A percentile compares a stretch with the other conserved stretches of the same genome.
Evolutionary conservation across 148 eudicot species (phyloP).

Genomic region (Rheum nobile): DNA sequence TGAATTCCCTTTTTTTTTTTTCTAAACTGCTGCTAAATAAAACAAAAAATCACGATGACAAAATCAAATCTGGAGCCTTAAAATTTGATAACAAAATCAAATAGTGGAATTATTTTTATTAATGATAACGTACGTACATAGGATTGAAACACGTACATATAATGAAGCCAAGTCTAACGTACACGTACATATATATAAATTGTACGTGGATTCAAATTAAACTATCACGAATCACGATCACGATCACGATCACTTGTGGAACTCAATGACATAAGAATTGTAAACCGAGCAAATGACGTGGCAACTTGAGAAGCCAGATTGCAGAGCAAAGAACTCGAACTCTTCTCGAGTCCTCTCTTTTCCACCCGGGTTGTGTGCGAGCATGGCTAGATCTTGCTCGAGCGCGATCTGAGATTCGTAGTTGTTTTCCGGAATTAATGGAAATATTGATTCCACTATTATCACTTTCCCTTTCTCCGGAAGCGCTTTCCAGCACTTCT

Average conservation of each 20-base stretch:
- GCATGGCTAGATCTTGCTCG: constrained; percentile 9
- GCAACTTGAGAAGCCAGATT: constrained; percentile 14
- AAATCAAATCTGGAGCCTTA: no score
- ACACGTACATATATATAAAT: no score
- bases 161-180: no score
- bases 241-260: constrained; percentile 4
- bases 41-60: no score
- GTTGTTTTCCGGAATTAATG: background rate
- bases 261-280: constrained; percentile 3
- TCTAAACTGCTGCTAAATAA: no score
- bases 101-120: no score
- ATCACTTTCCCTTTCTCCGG: constrained; percentile 17
- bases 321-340: constrained; percentile 9
- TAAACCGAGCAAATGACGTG: constrained; percentile 15
- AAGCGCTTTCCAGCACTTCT: constrained; percentile 8
- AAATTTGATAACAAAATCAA: no score
- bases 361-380: background rate
- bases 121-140: no score
- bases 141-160: no score
- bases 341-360: constrained; percentile 16
- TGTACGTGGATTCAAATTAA: no score
- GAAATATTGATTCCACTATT: constrained; percentile 9
- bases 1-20: no score
- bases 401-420: background rate
- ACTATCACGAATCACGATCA: no score